Base-by-base conservation (phyloP, 1,284 basidiomycete species). In the Chalciporus sp. region DNA sequence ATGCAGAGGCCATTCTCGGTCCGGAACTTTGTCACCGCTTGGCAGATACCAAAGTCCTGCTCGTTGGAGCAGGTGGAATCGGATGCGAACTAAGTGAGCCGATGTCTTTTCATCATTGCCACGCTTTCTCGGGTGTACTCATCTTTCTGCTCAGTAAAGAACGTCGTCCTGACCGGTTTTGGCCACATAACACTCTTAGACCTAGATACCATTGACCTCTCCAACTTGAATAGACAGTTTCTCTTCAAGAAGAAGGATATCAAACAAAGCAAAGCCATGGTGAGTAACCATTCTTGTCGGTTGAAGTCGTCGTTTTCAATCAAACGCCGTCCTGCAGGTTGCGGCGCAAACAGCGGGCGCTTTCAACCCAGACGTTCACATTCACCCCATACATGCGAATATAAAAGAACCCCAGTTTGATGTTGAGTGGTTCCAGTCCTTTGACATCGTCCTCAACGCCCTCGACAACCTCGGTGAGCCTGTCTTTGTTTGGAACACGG, bases 151-250 rank as follows among this genome's bases (percentile, higher is more conserved):
- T 7, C 67, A 95, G 93, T 99, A 62, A 99, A 99, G 77, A 98
- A 98, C 70, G 82, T 98, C 53, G 95, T 97, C 23, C 76, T 96
- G 45, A 89, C 92, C 5, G 96, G 96, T 19, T 97, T 98, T 63
- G 90, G 89, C 29, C 80, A 94, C 65, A 95, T 98, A 59, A 95
- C 96, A 0, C 77, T 95, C 63, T 82, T 99, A 60, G 97, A 99
- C 75, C 81, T 99, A 56, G 97, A 99, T 75, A 99, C 96, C 7
- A 99, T 99, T 72, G 97, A 99, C 80, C 82, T 99, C 29, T 98
- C 95, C 49, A 99, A 99, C 71, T 79, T 99, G 49, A 99, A 99
- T 70, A 85, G 97, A 20, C 97, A 99, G 68, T 99, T 99, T 73
- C 78, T 99, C 37, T 99, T 99, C 75, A 86, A 87, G 59, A 98